Conservation (phyloP, 768 basidiomycete species). For the Russula compacta region DNA sequence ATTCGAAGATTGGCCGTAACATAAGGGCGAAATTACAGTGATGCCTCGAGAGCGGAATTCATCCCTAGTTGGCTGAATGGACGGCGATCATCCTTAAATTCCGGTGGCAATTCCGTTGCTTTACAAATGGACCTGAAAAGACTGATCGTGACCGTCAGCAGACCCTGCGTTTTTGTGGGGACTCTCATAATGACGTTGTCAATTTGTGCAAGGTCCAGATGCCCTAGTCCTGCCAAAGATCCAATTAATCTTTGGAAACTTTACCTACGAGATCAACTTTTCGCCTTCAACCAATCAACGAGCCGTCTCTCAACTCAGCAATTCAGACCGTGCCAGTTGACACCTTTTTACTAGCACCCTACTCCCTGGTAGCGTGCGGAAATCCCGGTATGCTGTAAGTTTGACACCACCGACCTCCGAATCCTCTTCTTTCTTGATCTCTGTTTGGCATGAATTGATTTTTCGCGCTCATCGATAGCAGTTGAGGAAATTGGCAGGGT, state of each 20-base stretch:
- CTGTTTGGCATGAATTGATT: no score
- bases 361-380: constrained; percentile 19
- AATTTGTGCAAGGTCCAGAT: neutral
- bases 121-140: neutral
- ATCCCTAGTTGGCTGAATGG: no score
- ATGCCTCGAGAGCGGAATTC: no score
- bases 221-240: neutral
- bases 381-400: no score
- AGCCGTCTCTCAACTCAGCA: neutral
- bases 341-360: constrained; percentile 14
- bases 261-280: neutral
- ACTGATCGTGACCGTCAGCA: no score
- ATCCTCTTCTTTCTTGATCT: no score
- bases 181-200: neutral
- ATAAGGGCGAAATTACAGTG: no score
- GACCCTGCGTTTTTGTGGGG: no score
- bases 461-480: no score
- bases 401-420: no score
- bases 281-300: neutral
- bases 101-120: neutral
- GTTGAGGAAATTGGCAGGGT: no score
- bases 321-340: neutral
- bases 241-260: neutral
- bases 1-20: no score
- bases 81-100: neutral